These are phyloP conservation scores for Chloranthus sessilifolius DNA, from an alignment of 164 flowering plant species.

Conservation along the genomic window DNA sequence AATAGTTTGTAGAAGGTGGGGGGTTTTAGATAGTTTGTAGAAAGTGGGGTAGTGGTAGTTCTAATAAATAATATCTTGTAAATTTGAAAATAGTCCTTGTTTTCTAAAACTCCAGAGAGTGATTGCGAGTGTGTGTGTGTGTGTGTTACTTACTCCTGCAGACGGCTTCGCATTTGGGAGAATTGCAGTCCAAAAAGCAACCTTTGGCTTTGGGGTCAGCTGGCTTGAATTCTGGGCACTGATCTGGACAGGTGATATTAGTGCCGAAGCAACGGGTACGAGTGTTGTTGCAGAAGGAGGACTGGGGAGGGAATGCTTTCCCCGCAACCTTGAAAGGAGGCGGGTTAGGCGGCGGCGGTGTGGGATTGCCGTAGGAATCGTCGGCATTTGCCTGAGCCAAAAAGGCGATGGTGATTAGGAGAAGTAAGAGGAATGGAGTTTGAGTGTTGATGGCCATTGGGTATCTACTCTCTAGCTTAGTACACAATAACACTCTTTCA, in stretches of 20 bases:
- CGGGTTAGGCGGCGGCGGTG: slow-evolving; percentile 5
- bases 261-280: slow-evolving; percentile 8
- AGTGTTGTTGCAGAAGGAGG: slow-evolving; percentile 9
- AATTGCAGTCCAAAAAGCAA: slow-evolving; percentile 27
- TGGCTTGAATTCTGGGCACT: slow-evolving; percentile 28
- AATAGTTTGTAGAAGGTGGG: too few relatives aligned
- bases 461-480: background rate
- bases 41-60: too few relatives aligned
- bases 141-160: slow-evolving; percentile 20
- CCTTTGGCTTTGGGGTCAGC: slow-evolving; percentile 20
- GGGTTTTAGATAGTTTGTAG: too few relatives aligned
- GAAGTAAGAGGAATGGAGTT: slow-evolving; percentile 1
- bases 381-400: slow-evolving; percentile 9
- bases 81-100: background rate
- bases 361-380: slow-evolving; percentile 11
- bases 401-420: slow-evolving; percentile 5
- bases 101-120: background rate
- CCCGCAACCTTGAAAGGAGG: slow-evolving; percentile 21
- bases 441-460: background rate
- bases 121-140: background rate
- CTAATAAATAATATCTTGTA: background rate
- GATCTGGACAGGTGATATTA: slow-evolving; percentile 17
- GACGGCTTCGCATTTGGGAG: slow-evolving; percentile 24
- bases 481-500: background rate
- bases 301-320: slow-evolving; percentile 19